Evolutionary conservation across 106 monocot species (phyloP), one percentile per base, ranked within the genome.

Genomic region (Platanthera guangdongensis): DNA sequence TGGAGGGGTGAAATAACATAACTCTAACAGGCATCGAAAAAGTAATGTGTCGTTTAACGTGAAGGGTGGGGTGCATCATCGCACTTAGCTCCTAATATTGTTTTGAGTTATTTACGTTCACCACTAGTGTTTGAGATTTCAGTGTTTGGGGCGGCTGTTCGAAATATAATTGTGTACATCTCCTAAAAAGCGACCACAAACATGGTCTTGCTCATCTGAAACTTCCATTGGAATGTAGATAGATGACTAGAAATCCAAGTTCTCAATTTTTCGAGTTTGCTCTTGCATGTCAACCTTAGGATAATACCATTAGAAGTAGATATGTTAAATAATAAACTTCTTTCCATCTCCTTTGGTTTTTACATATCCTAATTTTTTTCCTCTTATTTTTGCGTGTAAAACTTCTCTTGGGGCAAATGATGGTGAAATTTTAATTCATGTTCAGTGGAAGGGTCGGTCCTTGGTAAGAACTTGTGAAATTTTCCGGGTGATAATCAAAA

Each of bases 251-350:
- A 65, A 39, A 39, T 48, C 14, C 47, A 48, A 67, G 32, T 3
- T 30, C 5, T 67, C 13, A 30, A 67, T 4, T 22, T 22, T 0
- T 67, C 32, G 39, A 13, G 39, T 12, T 9, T 6, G 25, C 12
- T 67, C 67, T 67, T 67, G 32, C 32, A 67, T 39, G 25, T 14
- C 67, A 67, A 67, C 13, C 21, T 5, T 18, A 48, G 4, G 16
- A 48, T n/a, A 70, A 70, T 47, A 32, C 16, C 70, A 70, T 70
- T 16, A 70, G 25, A 70, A 70, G 70, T 48, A 7, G 47, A 48
- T 46, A 47, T 48, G 70, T 3, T 70, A 30, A 11, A 32, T 30
- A 32, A 65, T 32, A 65, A 65, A 32, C 28, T 11, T 65, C 64
- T 65, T 60, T 65, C 65, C 12, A 0, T 2, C 7, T 70, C 47